Evolutionary conservation across 2,329 filamentous ascomycete genomes (phyloP).

Genomic region (Hypocrella siamensis): DNA sequence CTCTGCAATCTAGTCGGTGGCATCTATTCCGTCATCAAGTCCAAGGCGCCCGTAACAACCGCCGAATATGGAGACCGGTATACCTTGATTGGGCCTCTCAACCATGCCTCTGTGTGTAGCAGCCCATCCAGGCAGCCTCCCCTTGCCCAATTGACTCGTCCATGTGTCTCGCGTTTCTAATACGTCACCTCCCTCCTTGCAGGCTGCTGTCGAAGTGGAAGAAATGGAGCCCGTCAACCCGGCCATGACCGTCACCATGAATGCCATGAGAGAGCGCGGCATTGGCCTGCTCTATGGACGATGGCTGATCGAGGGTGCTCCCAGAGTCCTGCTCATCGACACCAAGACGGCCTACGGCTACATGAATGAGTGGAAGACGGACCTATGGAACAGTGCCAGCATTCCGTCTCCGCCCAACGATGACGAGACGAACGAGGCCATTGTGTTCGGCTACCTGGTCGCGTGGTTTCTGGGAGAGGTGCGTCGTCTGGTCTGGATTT

Average conservation of each 20-base stretch:
- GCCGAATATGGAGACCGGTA: conserved; percentile 98
- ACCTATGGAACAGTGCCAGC: conserved; percentile 82
- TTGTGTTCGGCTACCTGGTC: conserved; percentile 93
- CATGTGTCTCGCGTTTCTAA: conserved; percentile 4
- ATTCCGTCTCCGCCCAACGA: conserved; percentile 90
- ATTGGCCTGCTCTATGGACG: conserved; percentile 83
- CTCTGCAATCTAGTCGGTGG: conserved; percentile 82
- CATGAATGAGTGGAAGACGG: conserved; percentile 91
- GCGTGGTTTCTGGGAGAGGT: conserved; percentile 98
- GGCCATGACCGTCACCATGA: conserved; percentile 67
- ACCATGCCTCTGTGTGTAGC: conserved; percentile 63
- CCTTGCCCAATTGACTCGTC: background rate
- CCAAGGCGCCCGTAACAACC: conserved; percentile 92
- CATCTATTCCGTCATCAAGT: conserved; percentile 98
- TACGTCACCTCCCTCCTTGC: background rate
- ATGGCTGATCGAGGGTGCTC: conserved; percentile 95
- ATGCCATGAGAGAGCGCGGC: conserved; percentile 84
- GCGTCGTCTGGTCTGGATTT: conserved; percentile 17
- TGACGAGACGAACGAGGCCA: conserved; percentile 91
- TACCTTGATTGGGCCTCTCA: conserved; percentile 86
- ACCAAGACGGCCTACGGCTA: conserved; percentile 85
- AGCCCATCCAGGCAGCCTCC: no score
- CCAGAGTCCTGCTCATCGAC: conserved; percentile 84
- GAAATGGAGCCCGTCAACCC: conserved; percentile 72
- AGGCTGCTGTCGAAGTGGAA: conserved; percentile 97